Evolutionary conservation across 1,284 basidiomycete genomes (phyloP), one percentile per base, ranked within the genome.

Genomic region (Sphagnurus paluster): DNA sequence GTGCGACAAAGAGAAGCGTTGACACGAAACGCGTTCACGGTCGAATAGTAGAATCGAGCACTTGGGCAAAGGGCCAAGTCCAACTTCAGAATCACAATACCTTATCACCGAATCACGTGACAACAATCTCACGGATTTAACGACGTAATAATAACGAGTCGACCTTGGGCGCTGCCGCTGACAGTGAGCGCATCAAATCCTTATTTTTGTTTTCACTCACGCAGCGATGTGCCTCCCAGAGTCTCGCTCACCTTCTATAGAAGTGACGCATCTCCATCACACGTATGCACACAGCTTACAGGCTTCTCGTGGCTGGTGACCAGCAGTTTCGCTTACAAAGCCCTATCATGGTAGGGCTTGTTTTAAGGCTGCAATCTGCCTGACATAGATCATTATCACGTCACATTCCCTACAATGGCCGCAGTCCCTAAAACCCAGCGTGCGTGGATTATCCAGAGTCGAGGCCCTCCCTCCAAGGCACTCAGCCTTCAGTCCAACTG

Each of bases 401-500:
- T 26, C 25, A 26, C 6, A 7, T 26, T 26, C 25, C 25, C 25
- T 26, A 11, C 21, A 42, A 60, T 60, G 52, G 24, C 52, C 39
- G 16, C 23, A 19, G 53, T 67, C 32, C 72, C 71, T 8, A 53
- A 57, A 19, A 59, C 59, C 5, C 74, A 75, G 47, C 62, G 61
- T 28, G 74, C 70, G 26, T 76, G 74, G 74, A 55, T 71, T 20
- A 56, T 65, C 13, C 50, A 65, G 39, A 62, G 59, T 16, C 59
- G 55, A 41, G 76, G 75, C 5, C 52, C 53, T 20, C 84, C 82
- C 0, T 49, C 62, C 5, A 54, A 74, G 10, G 76, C 75, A 5
- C 64, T 86, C 17, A 56, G 56, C n/a, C 57, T 83, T 23, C 63
- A 68, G 30, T 59, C 67, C 3, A 70, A 79, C 49, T 64, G 69